Conservation (phyloP, 2,329 filamentous ascomycete genomes). For the Plectosphaerella cucumerina region DNA sequence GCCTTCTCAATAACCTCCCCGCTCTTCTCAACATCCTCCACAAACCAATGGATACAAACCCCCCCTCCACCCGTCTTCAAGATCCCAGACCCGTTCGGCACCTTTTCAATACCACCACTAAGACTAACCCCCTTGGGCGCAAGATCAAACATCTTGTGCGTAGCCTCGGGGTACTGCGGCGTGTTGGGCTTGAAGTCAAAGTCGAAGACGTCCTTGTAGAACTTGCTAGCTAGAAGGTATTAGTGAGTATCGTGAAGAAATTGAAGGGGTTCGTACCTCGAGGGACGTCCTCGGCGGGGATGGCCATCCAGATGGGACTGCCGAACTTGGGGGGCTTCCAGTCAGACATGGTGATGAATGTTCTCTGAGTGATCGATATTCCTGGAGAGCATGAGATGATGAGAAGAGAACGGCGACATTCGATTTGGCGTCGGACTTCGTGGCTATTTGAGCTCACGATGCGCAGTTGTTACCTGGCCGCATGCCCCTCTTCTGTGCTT, state of each 20-base stretch:
- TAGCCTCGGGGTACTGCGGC: conserved; percentile 9
- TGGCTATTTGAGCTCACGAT: too few species aligned
- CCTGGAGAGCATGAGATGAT: not conserved
- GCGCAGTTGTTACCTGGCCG: too few species aligned
- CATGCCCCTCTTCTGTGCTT: not conserved
- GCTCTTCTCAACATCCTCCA: conserved; percentile 22
- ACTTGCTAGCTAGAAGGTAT: conserved; percentile 16
- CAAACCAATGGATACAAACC: conserved; percentile 22
- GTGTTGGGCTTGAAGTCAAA: conserved; percentile 15
- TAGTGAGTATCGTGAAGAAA: not conserved
- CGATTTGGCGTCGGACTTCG: too few species aligned
- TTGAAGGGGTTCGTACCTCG: conserved; percentile 14
- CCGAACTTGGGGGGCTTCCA: conserved; percentile 24
- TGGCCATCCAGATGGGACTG: conserved; percentile 21
- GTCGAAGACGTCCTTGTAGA: conserved; percentile 23
- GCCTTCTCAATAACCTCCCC: conserved; percentile 18
- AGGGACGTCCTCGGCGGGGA: conserved; percentile 20
- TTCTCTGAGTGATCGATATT: not conserved
- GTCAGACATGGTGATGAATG: conserved; percentile 16
- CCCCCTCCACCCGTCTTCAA: conserved; percentile 21
- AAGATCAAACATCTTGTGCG: conserved; percentile 22
- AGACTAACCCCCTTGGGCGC: conserved; percentile 20
- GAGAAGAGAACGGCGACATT: not conserved
- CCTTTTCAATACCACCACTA: conserved; percentile 21
- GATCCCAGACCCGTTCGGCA: conserved; percentile 17